Evolutionary conservation across 1,139 yeast species (phyloP), one percentile per base, ranked within the genome.

Genomic region (Kazachstania sp.): DNA sequence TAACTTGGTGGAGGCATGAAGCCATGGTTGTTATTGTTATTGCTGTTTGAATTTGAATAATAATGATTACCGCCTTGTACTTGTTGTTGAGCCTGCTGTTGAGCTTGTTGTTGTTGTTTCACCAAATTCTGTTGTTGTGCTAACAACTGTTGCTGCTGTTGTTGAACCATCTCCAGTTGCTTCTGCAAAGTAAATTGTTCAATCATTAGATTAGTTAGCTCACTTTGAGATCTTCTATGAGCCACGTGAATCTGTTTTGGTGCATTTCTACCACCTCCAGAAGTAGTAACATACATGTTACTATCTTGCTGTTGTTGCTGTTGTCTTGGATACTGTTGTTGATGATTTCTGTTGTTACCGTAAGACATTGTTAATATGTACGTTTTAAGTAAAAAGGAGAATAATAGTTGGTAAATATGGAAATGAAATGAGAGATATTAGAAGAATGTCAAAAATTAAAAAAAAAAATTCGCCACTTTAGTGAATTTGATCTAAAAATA

Each of bases 121-220:
- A 61, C 60, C 40, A 65, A 59, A 54, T 77, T 82, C 54, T 79
- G 86, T 55, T 81, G 87, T 59, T 79, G 78, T 7, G 75, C 82
- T 56, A 86, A 66, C 50, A 88, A 77, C 61, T 86, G 95, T 64
- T 87, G 92, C 63, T 86, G 96, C 64, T 90, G 96, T 16, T 86
- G 90, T 64, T 88, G 95, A 3, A 86, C 95, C 55, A 81, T 76
- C 60, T 90, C 97, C 69, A 88, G 74, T 65, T 90, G 97, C 58
- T 94, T 87, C 66, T 90, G 97, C 51, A 92, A 75, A 54, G 92
- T 88, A 66, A 90, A 80, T 64, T 88, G 97, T 66, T 88, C 96
- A 58, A 86, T 81, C 95, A 92, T 90, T 54, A 92, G 72, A 49
- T 86, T 86, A n/a, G 97, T 90, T 65, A 92, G 74, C 65, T 92